Base-by-base conservation (phyloP, 2,329 filamentous ascomycete genomes). In the Alternaria sp. region DNA sequence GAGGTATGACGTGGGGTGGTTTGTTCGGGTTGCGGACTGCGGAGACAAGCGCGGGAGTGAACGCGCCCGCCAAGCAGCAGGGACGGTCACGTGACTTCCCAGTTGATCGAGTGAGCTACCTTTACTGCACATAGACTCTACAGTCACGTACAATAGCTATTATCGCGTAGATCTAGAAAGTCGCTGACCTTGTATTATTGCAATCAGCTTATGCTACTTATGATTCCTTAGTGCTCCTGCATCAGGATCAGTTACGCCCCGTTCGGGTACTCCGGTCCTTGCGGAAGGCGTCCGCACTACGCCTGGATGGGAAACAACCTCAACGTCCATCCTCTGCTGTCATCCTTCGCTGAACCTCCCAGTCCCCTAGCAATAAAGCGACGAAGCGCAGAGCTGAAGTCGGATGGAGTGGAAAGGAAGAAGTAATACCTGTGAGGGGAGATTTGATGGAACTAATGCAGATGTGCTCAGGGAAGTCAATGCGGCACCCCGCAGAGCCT, bases 21-120 rank as follows among this genome's bases (percentile, higher is more conserved):
- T 54, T 28, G 36, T 30, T 54, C 28, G 54, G 36, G 28, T 43
- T 56, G 50, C 50, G 44, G 26, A 54, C 54, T 67, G 69, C 60
- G 67, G 69, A 69, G 69, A 61, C 56, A 59, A 45, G 36, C 44
- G 61, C 69, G 64, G 62, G 58, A 65, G 61, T 62, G 65, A 60
- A n/a, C n/a, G n/a, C n/a, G n/a, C 59, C 54, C 43, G 57, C 54
- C 54, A 28, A 26, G 65, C 65, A 17, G 36, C 65, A 67, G 65
- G 65, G 13, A 5, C 49, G 19, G 5, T 52, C 49, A 32, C 49
- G 36, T 40, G 36, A 40, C 15, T 2, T 0, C 10, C 2, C 5
- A 9, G 0, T 8, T 40, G 36, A 40, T 40, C 6, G 36, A 2
- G 1, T 40, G 9, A 40, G 36, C 36, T 3, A 40, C 4, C 36